Evolutionary conservation across 2,329 filamentous ascomycete species (phyloP).

Genomic region (Fusarium albosuccineum): DNA sequence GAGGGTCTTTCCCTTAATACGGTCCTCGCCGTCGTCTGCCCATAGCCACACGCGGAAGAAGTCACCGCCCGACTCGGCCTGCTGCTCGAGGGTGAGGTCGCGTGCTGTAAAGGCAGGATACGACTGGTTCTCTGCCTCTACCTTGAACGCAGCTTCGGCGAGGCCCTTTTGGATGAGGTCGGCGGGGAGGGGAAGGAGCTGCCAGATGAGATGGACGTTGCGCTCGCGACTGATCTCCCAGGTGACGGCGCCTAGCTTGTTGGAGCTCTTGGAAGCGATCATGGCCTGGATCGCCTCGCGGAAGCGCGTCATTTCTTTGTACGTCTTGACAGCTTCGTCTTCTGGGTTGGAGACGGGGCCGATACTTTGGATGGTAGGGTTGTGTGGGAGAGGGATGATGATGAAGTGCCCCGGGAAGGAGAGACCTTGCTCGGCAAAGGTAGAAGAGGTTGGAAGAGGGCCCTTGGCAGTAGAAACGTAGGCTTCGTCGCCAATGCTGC

Average conservation of each 20-base stretch:
- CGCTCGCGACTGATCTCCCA: conserved; percentile 89
- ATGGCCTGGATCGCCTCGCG: conserved; percentile 82
- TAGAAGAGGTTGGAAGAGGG: conserved; percentile 78
- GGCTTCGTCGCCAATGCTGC: conserved; percentile 86
- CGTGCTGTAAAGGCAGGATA: conserved; percentile 65
- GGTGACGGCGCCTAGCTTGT: conserved; percentile 83
- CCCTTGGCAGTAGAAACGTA: conserved; percentile 96
- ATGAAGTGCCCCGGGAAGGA: conserved; percentile 87
- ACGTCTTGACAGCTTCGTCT: conserved; percentile 71
- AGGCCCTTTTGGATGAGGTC: conserved; percentile 78
- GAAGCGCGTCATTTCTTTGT: conserved; percentile 86
- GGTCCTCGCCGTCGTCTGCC: conserved; percentile 68
- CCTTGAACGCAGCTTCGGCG: conserved; percentile 89
- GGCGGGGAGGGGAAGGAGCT: conserved; percentile 82
- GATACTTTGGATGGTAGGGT: conserved; percentile 79
- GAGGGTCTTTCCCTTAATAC: conserved; percentile 72
- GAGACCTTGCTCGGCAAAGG: conserved; percentile 74
- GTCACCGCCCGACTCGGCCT: conserved; percentile 66
- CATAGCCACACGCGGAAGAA: conserved; percentile 90
- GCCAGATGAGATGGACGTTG: conserved; percentile 94
- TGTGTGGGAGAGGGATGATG: conserved; percentile 89
- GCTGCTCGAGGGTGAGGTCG: conserved; percentile 64
- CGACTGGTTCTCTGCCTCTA: conserved; percentile 82
- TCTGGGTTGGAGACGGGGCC: conserved; percentile 64
- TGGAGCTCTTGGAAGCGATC: conserved; percentile 68